These are phyloP conservation scores for Paratinospora sagittata DNA, from an alignment of 164 flowering plant species.

Conservation along the genomic window DNA sequence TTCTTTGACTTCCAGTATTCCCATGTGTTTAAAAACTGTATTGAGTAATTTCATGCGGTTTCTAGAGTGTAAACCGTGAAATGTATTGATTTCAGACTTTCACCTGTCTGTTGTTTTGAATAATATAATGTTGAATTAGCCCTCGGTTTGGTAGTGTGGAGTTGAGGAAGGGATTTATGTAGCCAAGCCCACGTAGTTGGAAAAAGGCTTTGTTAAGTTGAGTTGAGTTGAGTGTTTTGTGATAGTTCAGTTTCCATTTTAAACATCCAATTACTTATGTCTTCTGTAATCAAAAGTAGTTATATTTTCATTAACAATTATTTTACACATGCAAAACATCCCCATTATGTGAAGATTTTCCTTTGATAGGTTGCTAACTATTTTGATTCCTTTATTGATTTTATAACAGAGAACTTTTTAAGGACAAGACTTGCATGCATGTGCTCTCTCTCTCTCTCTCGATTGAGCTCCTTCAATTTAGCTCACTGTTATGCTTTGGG, in stretches of 20 bases:
- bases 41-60: not conserved
- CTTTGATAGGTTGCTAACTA: not conserved
- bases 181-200: too few relatives aligned
- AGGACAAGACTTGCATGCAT: too few relatives aligned
- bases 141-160: too few relatives aligned
- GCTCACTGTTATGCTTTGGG: too few relatives aligned
- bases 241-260: not conserved
- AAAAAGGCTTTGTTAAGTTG: too few relatives aligned
- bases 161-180: too few relatives aligned
- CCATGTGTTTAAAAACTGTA: not conserved
- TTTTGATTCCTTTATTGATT: not conserved
- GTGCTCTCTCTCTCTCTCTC: too few relatives aligned
- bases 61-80: not conserved
- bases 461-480: too few relatives aligned
- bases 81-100: not conserved
- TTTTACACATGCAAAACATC: not conserved
- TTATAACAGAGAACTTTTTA: too few relatives aligned
- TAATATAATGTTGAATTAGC: too few relatives aligned
- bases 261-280: not conserved
- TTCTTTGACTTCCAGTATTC: not conserved
- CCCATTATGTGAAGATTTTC: not conserved
- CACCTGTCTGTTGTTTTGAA: not conserved
- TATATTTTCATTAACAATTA: not conserved
- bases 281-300: not conserved
- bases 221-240: not conserved